phyloP scores from a whole-genome alignment of 192 early-diverging fungal genomes.

The Entomortierella chlamydospora region DNA sequence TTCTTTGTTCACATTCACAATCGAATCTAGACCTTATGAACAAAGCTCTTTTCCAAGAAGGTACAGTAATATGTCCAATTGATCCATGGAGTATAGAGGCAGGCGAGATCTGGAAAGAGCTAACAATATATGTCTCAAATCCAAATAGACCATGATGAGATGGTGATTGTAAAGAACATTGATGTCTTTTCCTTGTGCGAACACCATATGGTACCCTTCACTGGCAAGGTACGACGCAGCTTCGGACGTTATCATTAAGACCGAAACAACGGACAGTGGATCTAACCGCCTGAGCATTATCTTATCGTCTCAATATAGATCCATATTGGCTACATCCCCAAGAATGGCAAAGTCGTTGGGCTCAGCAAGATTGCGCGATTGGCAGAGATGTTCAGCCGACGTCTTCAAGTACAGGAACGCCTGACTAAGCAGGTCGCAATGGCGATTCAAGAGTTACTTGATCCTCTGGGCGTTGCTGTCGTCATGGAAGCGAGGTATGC shows the following conservation, averaged over 20 bases:
- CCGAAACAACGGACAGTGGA: not conserved
- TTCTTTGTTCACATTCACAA: no score
- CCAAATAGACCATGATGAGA: conserved; percentile 91
- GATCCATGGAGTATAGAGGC: not conserved
- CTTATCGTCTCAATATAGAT: conserved; percentile 60
- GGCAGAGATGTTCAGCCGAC: conserved; percentile 97
- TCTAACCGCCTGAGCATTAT: no score
- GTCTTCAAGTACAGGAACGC: conserved; percentile 97
- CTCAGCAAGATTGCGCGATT: conserved; percentile 97
- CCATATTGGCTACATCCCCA: conserved; percentile 95
- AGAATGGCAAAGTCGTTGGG: conserved; percentile 91
- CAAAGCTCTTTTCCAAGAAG: conserved; percentile 96
- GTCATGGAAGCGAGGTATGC: conserved; percentile 91
- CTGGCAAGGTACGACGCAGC: conserved; percentile 80
- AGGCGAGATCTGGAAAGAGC: not conserved
- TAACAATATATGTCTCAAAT: not conserved
- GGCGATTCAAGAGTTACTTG: conserved; percentile 88
- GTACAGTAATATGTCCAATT: conserved; percentile 34
- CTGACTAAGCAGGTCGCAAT: conserved; percentile 97
- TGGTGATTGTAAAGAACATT: conserved; percentile 99
- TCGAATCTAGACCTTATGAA: conserved; percentile 81
- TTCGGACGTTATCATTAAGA: not conserved
- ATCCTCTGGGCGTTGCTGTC: conserved; percentile 97
- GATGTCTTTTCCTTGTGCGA: conserved; percentile 97
- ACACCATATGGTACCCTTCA: conserved; percentile 98